Conservation (phyloP, 768 basidiomycete species). For the Galerina marginata region DNA sequence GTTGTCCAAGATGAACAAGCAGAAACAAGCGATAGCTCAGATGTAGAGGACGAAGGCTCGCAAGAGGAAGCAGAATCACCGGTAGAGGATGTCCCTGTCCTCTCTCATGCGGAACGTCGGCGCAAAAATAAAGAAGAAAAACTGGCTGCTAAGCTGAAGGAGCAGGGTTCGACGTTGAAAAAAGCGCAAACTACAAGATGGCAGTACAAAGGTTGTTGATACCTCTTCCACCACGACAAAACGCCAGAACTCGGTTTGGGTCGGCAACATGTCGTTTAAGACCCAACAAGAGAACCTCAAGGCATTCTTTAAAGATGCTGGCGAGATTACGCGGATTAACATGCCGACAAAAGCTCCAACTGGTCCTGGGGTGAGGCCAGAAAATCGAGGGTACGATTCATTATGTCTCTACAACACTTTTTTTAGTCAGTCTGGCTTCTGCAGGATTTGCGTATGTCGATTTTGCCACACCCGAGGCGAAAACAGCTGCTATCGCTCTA, state of each 20-base stretch:
- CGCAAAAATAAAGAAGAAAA: constrained; percentile 58
- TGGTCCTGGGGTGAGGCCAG: constrained; percentile 54
- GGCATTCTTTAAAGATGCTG: constrained; percentile 71
- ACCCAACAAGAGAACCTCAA: constrained; percentile 79
- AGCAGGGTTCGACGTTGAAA: constrained; percentile 41
- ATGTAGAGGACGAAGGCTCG: constrained; percentile 16
- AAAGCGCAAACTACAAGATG: constrained; percentile 53
- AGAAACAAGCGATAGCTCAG: constrained; percentile 19
- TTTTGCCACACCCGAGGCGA: constrained; percentile 79
- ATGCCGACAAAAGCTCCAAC: constrained; percentile 78
- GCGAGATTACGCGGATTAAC: constrained; percentile 80
- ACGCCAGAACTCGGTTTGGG: constrained; percentile 91
- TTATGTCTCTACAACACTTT: constrained; percentile 17
- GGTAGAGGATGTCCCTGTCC: constrained; percentile 49
- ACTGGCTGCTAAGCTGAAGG: constrained; percentile 31
- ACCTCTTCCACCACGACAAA: constrained; percentile 39
- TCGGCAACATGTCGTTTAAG: constrained; percentile 92
- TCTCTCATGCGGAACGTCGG: constrained; percentile 79
- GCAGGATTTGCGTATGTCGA: constrained; percentile 97
- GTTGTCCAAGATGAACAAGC: constrained; percentile 1
- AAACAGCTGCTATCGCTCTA: constrained; percentile 73
- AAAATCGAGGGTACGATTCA: constrained; percentile 78
- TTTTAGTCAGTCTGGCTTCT: neutral
- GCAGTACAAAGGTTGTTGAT: constrained; percentile 33
- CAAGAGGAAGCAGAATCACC: constrained; percentile 15